Evolutionary conservation across 371 early-diverging fungal genomes (phyloP).

Genomic region (Mortierella sp.): DNA sequence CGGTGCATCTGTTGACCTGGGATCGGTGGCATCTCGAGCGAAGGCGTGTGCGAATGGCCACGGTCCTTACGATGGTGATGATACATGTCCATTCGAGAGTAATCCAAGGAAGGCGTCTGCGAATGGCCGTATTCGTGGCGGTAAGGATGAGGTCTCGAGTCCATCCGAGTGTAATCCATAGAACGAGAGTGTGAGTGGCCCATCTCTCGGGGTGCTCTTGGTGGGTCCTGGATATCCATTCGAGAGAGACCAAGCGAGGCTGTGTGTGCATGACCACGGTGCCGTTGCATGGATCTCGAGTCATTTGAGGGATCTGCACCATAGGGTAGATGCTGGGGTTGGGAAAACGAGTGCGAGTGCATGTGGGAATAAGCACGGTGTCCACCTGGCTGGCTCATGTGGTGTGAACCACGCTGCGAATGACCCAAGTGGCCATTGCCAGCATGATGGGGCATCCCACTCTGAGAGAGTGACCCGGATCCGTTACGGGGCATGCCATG

Average conservation of each 20-base stretch:
- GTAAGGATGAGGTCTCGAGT: neutral
- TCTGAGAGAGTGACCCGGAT: neutral
- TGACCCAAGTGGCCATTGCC: neutral
- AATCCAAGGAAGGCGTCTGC: constrained; percentile 32
- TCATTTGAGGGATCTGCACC: neutral
- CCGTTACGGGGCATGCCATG: too few species aligned
- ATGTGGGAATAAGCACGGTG: constrained; percentile 3
- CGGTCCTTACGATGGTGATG: constrained; percentile 4
- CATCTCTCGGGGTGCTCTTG: neutral
- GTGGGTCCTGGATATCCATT: constrained; percentile 24
- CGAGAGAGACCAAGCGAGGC: constrained; percentile 28
- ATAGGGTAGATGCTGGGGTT: neutral
- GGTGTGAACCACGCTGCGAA: neutral
- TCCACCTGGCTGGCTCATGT: constrained; percentile 5
- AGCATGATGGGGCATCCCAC: neutral
- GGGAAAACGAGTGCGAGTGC: constrained; percentile 3
- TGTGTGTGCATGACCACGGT: constrained; percentile 29
- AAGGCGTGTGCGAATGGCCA: constrained; percentile 9
- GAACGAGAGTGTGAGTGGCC: constrained; percentile 9
- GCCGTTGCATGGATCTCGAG: constrained; percentile 12
- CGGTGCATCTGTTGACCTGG: constrained; percentile 16
- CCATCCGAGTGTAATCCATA: constrained; percentile 10
- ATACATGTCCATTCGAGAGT: constrained; percentile 16
- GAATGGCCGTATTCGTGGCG: constrained; percentile 18
- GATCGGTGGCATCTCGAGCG: constrained; percentile 10